Percentiles rank a stretch among this genome's conserved stretches.
Conservation (phyloP, 2,329 filamentous ascomycete genomes). For the Berkeleyomyces rouxiae region DNA sequence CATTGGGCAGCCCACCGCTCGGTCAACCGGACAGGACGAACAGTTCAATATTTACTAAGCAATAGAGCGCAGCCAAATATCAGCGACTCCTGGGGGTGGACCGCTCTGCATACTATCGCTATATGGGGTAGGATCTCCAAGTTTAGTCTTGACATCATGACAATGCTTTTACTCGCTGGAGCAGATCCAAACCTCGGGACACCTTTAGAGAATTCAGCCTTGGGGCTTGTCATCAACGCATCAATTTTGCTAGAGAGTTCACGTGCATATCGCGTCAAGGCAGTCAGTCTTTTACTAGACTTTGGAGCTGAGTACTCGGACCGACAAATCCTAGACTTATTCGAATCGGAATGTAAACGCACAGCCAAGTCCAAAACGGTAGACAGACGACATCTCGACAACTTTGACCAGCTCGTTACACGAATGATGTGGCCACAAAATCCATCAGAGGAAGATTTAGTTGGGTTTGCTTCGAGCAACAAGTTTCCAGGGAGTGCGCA, state of each 20-base stretch:
- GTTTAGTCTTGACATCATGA: constrained; percentile 1
- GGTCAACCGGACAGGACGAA: constrained; percentile 1
- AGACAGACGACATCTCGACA: constrained; percentile 3
- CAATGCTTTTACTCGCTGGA: constrained; percentile 4
- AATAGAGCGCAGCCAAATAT: constrained; percentile 7
- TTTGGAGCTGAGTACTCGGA: constrained; percentile 1
- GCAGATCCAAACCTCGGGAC: constrained; percentile 6
- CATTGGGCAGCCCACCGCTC: constrained; percentile 7
- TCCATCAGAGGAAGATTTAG: background rate
- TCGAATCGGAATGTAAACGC: constrained; percentile 2
- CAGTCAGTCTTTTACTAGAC: constrained; percentile 6
- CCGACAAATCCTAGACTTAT: constrained; percentile 2
- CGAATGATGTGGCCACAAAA: constrained; percentile 4
- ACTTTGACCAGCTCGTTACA: constrained; percentile 3
- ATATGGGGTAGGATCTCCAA: background rate
- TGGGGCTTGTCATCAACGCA: constrained; percentile 6
- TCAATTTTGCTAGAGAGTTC: background rate
- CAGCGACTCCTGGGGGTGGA: constrained; percentile 4
- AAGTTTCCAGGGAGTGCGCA: constrained; percentile 4
- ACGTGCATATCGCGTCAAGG: background rate
- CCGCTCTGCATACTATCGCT: constrained; percentile 1
- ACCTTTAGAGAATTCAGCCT: background rate
- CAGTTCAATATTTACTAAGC: constrained; percentile 5
- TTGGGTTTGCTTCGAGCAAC: constrained; percentile 6
- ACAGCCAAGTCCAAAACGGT: background rate